phyloP scores from a whole-genome alignment of 1,284 basidiomycete genomes.

The Boletus sp. region DNA sequence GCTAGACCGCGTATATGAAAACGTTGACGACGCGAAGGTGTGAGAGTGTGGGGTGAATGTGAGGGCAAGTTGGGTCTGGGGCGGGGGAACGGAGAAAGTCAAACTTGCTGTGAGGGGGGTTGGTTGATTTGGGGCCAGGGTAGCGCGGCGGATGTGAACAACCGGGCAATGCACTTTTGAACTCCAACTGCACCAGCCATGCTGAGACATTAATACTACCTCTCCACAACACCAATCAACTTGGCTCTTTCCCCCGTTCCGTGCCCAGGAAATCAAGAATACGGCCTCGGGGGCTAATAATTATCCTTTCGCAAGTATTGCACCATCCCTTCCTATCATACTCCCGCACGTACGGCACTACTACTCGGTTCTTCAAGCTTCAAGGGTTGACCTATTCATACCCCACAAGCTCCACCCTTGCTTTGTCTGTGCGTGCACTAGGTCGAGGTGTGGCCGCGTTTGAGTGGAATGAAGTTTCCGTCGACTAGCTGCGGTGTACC shows the following conservation, averaged over 20 bases:
- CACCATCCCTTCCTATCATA: not conserved
- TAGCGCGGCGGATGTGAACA: conserved; percentile 28
- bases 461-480: not conserved
- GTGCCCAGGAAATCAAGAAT: not conserved
- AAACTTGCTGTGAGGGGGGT: conserved; percentile 17
- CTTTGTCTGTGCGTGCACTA: not conserved
- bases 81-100: conserved; percentile 4
- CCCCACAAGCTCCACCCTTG: not conserved
- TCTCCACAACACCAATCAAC: not conserved
- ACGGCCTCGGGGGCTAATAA: not conserved
- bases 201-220: conserved; percentile 16
- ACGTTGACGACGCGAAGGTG: conserved; percentile 7
- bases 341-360: not conserved
- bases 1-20: conserved; percentile 8
- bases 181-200: conserved; percentile 23
- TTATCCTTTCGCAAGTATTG: not conserved
- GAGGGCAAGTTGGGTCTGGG: conserved; percentile 3
- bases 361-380: not conserved
- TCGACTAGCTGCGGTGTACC: not conserved
- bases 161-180: conserved; percentile 12
- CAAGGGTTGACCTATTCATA: not conserved
- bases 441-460: not conserved
- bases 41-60: conserved; percentile 2
- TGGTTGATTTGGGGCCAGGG: conserved; percentile 20
- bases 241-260: not conserved